Conservation (phyloP, 352 stramenopile genomes). For the Phytophthora melonis region DNA sequence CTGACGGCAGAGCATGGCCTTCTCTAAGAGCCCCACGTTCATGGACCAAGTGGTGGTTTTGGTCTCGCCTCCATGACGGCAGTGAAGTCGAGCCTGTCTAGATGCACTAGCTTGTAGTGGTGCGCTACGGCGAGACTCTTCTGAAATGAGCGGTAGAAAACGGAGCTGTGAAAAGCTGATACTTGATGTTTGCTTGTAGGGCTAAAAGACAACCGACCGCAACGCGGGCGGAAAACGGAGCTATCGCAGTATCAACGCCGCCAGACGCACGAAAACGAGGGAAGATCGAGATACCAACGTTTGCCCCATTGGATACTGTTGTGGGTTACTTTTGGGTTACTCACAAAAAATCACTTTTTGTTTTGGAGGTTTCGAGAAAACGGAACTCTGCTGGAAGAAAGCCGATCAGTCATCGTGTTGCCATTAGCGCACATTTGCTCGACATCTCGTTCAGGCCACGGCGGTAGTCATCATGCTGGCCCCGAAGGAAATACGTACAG, state of each 20-base stretch:
- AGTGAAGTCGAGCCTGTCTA: slow-evolving; percentile 10
- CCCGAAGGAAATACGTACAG: no score
- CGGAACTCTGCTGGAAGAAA: slow-evolving; percentile 4
- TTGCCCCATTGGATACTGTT: background rate
- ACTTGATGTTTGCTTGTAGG: slow-evolving; percentile 6
- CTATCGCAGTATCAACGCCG: background rate
- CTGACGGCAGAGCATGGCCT: slow-evolving; percentile 1
- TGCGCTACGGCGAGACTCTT: slow-evolving; percentile 4
- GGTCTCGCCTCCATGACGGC: slow-evolving; percentile 10
- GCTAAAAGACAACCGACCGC: background rate
- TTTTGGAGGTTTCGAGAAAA: slow-evolving; percentile 5
- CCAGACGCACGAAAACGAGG: background rate
- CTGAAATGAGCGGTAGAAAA: slow-evolving; percentile 7
- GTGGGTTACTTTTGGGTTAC: background rate
- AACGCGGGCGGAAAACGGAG: slow-evolving; percentile 14
- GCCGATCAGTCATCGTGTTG: no score
- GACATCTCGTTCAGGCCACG: no score
- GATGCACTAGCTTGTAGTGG: slow-evolving; percentile 9
- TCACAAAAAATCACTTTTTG: slow-evolving; percentile 5
- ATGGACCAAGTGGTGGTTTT: background rate
- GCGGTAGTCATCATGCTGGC: no score
- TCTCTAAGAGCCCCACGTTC: slow-evolving; percentile 8
- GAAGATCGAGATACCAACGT: background rate
- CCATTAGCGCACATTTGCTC: no score
- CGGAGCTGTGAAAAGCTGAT: background rate